Conservation (phyloP, 129 eudicot species). For the Flaveria linearis region DNA sequence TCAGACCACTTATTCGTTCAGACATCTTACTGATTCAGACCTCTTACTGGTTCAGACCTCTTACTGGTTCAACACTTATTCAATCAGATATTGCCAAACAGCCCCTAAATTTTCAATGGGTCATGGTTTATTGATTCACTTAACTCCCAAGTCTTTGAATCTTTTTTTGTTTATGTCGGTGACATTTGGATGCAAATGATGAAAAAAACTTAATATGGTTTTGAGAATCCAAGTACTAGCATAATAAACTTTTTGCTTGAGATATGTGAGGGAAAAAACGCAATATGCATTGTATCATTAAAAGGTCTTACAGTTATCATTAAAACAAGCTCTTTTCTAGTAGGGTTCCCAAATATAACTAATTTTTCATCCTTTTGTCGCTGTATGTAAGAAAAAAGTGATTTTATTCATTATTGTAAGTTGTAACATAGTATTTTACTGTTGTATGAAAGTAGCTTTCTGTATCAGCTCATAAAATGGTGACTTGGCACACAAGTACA, state of each 20-base stretch:
- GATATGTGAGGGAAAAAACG: background rate
- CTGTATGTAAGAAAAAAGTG: background rate
- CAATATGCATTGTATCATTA: no score
- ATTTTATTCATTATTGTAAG: background rate
- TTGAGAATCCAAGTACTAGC: background rate
- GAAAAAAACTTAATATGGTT: background rate
- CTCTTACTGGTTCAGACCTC: no score
- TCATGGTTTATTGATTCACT: background rate
- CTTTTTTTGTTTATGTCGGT: no score
- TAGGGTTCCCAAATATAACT: background rate
- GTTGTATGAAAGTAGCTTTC: background rate
- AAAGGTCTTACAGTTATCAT: no score
- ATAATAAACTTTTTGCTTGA: background rate
- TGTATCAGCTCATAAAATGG: background rate
- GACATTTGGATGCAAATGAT: constrained; percentile 9
- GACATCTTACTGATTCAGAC: no score
- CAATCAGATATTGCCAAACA: no score
- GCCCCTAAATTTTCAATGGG: background rate
- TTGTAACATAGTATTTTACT: background rate
- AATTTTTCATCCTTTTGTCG: background rate
- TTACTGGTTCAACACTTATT: no score
- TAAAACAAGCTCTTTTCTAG: background rate
- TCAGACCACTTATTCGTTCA: no score
- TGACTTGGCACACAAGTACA: background rate
- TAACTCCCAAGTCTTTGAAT: background rate